A percentile compares a stretch with the other conserved stretches of the same genome.
phyloP scores from a whole-genome alignment of 176 grass and related monocot species.

The Carex myosuroides region DNA sequence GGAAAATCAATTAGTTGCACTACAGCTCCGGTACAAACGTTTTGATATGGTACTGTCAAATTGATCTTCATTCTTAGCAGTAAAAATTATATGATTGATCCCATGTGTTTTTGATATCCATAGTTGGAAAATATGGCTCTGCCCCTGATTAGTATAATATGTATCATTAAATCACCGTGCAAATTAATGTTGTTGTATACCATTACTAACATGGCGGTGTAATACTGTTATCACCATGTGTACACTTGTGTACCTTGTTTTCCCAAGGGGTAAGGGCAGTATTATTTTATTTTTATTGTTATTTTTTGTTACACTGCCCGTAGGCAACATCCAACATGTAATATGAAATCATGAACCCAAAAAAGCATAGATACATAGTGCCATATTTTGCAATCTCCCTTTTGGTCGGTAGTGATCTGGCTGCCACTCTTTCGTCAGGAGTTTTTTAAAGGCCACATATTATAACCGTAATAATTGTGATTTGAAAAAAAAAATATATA shows the following conservation, averaged over 20 bases:
- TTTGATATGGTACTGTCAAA: too few species aligned
- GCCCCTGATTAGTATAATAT: too few species aligned
- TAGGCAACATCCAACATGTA: not conserved
- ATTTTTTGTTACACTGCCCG: not conserved
- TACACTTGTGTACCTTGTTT: not conserved
- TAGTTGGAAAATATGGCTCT: too few species aligned
- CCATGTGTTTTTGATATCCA: too few species aligned
- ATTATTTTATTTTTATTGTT: not conserved
- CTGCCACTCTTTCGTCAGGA: too few species aligned
- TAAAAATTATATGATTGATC: too few species aligned
- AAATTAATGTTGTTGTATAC: not conserved
- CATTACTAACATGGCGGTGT: not conserved
- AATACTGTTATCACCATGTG: not conserved
- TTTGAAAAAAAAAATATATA: too few species aligned
- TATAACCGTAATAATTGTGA: too few species aligned
- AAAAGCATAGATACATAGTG: not conserved
- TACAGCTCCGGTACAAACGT: too few species aligned
- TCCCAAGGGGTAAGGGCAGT: not conserved
- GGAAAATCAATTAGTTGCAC: too few species aligned
- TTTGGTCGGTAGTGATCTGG: not conserved
- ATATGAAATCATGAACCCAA: not conserved
- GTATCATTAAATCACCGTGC: not conserved
- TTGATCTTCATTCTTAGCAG: too few species aligned
- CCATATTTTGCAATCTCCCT: not conserved
- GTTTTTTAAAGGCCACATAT: too few species aligned